phyloP scores from a whole-genome alignment of 1,284 basidiomycete genomes.

The Cystobasidium slooffiae region DNA sequence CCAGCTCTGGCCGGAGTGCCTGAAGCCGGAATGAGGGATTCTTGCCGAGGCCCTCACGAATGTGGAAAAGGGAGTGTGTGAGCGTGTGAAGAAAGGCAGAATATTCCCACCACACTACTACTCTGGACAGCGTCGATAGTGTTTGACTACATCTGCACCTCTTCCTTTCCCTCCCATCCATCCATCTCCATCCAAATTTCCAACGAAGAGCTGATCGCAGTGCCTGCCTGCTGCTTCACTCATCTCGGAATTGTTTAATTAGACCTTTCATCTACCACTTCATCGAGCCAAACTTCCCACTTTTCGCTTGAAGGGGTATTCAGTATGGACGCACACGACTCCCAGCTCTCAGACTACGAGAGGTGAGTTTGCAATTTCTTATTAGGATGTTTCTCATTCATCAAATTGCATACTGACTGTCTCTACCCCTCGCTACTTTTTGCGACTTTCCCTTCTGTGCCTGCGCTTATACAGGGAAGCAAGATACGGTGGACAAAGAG shows the following conservation, averaged over 20 bases:
- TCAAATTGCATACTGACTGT: neutral
- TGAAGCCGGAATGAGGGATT: neutral
- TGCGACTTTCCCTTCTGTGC: neutral
- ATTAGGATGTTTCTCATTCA: neutral
- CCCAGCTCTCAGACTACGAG: constrained; percentile 34
- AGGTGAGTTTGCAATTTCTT: constrained; percentile 13
- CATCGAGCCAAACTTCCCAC: neutral
- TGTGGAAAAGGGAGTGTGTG: neutral
- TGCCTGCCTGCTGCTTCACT: neutral
- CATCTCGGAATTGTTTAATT: neutral
- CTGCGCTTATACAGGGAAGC: constrained; percentile 18
- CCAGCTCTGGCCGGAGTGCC: neutral
- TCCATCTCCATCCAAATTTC: neutral
- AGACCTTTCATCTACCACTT: neutral
- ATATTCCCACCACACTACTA: neutral
- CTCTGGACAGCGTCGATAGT: neutral
- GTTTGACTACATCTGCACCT: too few relatives aligned
- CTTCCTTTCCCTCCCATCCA: too few relatives aligned
- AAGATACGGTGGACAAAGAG: constrained; percentile 37
- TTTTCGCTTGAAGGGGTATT: neutral
- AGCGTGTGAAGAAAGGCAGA: neutral
- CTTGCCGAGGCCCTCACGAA: neutral
- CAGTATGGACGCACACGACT: constrained; percentile 39
- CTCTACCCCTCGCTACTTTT: neutral
- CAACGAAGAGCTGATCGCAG: neutral